Conservation (phyloP, 495 filamentous ascomycete species). For the Penicillium verhagenii region DNA sequence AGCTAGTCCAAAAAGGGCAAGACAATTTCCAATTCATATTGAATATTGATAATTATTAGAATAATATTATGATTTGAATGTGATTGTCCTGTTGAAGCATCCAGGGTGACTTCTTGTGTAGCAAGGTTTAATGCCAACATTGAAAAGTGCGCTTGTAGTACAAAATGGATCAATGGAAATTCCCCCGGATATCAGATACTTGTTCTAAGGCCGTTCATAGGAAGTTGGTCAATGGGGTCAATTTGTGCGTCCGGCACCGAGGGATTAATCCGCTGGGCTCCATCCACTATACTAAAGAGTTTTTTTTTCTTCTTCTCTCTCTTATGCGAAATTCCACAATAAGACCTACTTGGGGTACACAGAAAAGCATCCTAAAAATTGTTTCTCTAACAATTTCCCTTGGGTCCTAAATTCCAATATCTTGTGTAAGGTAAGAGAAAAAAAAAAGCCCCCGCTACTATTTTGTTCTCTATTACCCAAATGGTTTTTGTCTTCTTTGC, state of each 20-base stretch:
- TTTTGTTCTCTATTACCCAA: slow-evolving; percentile 23
- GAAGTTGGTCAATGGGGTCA: too few species aligned
- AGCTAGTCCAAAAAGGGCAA: background rate
- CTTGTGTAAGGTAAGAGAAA: slow-evolving; percentile 4
- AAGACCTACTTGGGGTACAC: slow-evolving; percentile 5
- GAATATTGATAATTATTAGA: background rate
- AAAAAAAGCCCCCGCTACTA: slow-evolving; percentile 21
- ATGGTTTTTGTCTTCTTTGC: slow-evolving; percentile 27
- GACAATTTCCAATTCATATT: background rate
- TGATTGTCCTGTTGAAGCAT: too few species aligned
- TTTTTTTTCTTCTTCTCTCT: slow-evolving; percentile 5
- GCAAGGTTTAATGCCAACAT: background rate
- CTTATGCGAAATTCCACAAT: slow-evolving; percentile 23
- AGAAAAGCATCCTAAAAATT: slow-evolving; percentile 1
- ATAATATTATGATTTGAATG: too few species aligned
- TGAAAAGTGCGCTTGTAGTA: background rate
- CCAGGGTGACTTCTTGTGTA: background rate
- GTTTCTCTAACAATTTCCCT: background rate
- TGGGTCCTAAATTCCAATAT: background rate
- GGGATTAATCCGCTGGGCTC: slow-evolving; percentile 13
- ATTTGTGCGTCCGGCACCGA: slow-evolving; percentile 14
- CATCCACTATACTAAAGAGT: slow-evolving; percentile 7
- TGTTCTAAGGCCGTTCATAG: too few species aligned
- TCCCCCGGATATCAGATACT: too few species aligned
- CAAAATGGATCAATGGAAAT: too few species aligned